Conservation (phyloP, 2,329 filamentous ascomycete genomes). For the Aspergillus caelatus region DNA sequence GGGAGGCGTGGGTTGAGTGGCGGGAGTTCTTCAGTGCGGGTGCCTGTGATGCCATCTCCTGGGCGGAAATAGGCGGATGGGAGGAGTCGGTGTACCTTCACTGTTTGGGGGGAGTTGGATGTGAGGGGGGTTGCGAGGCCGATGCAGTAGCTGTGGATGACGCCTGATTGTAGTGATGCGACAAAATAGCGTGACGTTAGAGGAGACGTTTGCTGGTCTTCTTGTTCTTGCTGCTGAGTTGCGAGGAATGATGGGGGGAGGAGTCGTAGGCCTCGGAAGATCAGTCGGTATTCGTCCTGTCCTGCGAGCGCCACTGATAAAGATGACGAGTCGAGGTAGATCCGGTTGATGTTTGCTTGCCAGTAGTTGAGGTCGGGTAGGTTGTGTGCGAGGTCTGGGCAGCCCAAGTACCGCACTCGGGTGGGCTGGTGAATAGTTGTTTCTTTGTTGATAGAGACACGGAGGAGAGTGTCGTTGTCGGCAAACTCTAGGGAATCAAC, state of each 20-base stretch:
- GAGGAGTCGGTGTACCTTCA: constrained; percentile 14
- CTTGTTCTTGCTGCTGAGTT: constrained; percentile 1
- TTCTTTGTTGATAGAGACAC: constrained; percentile 21
- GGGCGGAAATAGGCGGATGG: constrained; percentile 11
- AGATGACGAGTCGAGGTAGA: constrained; percentile 25
- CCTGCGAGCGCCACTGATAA: constrained; percentile 15
- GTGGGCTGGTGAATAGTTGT: constrained; percentile 19
- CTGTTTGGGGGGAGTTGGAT: background rate
- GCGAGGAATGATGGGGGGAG: constrained; percentile 12
- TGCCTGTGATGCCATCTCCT: constrained; percentile 1
- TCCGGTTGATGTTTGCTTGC: constrained; percentile 18
- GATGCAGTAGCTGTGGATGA: constrained; percentile 22
- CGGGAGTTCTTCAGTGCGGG: background rate
- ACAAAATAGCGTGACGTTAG: constrained; percentile 16
- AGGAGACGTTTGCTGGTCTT: background rate
- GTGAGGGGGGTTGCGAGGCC: constrained; percentile 11
- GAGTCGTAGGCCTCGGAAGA: constrained; percentile 20
- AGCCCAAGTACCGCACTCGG: constrained; percentile 26
- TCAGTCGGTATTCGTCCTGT: constrained; percentile 13
- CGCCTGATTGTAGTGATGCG: constrained; percentile 18
- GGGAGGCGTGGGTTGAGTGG: background rate
- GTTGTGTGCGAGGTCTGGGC: constrained; percentile 4
- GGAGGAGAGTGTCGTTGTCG: constrained; percentile 23
- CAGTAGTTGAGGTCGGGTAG: constrained; percentile 19
- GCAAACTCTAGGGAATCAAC: constrained; percentile 24